Conservation (phyloP, 169 alveolate species). For the Eimeria acervulina region DNA sequence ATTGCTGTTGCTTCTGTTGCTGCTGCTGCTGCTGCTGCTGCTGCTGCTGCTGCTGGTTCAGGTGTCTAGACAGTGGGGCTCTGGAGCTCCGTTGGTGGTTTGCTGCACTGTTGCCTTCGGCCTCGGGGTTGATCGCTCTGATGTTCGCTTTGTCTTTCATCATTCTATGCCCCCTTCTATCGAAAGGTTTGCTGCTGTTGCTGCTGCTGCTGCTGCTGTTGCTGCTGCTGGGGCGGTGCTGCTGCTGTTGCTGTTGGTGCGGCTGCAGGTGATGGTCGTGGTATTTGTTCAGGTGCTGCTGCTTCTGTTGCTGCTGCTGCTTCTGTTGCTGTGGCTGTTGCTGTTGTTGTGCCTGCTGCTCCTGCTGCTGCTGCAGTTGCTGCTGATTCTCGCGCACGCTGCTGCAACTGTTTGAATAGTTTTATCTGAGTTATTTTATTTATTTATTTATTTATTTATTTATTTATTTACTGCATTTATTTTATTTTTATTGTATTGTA, state of each 20-base stretch:
- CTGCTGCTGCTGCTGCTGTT: slow-evolving; percentile 90
- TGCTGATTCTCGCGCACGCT: slow-evolving; percentile 11
- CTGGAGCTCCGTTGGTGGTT: slow-evolving; percentile 94
- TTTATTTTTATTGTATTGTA: neutral
- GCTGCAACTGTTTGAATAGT: neutral
- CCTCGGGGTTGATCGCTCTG: slow-evolving; percentile 99
- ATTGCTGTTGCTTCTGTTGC: neutral
- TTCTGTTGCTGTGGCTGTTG: neutral
- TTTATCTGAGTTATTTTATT: neutral
- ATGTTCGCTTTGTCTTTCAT: slow-evolving; percentile 98
- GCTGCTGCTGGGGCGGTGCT: slow-evolving; percentile 21
- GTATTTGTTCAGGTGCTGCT: neutral
- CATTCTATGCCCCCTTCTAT: slow-evolving; percentile 97
- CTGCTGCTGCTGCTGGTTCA: no score
- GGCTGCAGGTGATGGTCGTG: neutral
- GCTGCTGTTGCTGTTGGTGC: neutral
- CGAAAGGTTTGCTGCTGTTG: no score
- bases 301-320: neutral
- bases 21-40: slow-evolving; percentile 86
- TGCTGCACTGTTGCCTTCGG: slow-evolving; percentile 99
- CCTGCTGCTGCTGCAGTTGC: neutral
- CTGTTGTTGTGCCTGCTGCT: no score
- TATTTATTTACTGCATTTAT: no score
- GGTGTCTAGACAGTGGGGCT: slow-evolving; percentile 96
- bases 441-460: no score